These are phyloP conservation scores for Penicillium subrubescens DNA, from an alignment of 495 filamentous ascomycete genomes.

Conservation along the genomic window DNA sequence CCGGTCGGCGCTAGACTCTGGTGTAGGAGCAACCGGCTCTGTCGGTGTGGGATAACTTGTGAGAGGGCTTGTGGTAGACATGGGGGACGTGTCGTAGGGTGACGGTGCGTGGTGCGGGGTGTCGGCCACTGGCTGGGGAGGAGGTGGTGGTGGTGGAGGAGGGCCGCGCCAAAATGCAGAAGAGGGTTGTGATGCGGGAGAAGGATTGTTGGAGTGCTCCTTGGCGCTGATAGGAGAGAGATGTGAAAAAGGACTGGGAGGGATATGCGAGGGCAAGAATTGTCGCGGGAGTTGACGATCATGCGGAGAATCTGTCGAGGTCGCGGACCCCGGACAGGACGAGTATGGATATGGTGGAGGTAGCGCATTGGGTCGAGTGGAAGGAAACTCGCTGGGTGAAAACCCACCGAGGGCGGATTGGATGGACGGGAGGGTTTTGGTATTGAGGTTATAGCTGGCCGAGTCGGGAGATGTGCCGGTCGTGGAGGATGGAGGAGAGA, in stretches of 20 bases:
- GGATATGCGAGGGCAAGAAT: constrained; percentile 33
- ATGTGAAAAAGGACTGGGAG: constrained; percentile 44
- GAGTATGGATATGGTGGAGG: constrained; percentile 23
- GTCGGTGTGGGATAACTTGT: constrained; percentile 47
- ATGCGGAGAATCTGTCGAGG: constrained; percentile 40
- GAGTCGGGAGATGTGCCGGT: constrained; percentile 43
- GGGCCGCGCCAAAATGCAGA: constrained; percentile 27
- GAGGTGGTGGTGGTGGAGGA: constrained; percentile 9
- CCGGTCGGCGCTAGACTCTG: constrained; percentile 26
- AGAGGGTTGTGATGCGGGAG: constrained; percentile 38
- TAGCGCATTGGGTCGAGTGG: constrained; percentile 26
- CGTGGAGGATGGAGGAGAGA: constrained; percentile 37
- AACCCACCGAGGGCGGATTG: constrained; percentile 40
- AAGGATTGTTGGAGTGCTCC: constrained; percentile 42
- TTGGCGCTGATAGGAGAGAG: constrained; percentile 44
- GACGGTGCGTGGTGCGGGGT: constrained; percentile 10
- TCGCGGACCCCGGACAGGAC: constrained; percentile 24
- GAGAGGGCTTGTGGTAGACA: constrained; percentile 39
- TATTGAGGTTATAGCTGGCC: constrained; percentile 18
- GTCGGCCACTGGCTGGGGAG: constrained; percentile 9
- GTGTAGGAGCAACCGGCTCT: constrained; percentile 30
- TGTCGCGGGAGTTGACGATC: constrained; percentile 32
- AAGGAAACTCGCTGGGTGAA: constrained; percentile 23
- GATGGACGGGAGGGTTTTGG: constrained; percentile 47
- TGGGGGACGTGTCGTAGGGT: constrained; percentile 32